phyloP scores from a whole-genome alignment of 768 basidiomycete species.

The Coprinopsis marcescibilis region DNA sequence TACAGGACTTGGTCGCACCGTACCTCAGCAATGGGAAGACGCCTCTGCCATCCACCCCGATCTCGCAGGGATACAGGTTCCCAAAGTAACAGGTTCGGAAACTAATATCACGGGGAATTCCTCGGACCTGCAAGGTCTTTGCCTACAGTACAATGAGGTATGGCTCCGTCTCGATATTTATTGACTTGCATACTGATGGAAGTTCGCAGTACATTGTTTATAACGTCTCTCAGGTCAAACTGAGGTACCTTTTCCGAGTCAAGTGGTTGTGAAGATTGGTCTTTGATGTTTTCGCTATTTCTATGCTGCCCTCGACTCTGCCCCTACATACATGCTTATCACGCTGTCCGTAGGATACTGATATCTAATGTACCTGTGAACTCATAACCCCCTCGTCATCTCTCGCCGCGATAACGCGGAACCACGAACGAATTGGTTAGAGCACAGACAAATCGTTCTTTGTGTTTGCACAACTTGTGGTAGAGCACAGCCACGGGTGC shows the following conservation, averaged over 20 bases:
- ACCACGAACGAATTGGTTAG: too few species aligned
- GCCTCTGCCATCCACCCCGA: background rate
- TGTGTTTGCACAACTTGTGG: too few species aligned
- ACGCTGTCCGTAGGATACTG: too few species aligned
- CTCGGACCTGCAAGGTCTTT: background rate
- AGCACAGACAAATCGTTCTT: too few species aligned
- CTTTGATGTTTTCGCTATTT: background rate
- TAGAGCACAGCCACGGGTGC: too few species aligned
- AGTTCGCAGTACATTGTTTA: conserved; percentile 3
- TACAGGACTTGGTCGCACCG: background rate
- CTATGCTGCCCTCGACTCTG: background rate
- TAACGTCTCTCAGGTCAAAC: conserved; percentile 2
- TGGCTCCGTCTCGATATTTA: background rate
- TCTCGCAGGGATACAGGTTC: background rate
- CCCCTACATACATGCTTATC: background rate
- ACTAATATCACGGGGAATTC: background rate
- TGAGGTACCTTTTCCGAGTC: conserved; percentile 1
- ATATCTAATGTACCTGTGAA: too few species aligned
- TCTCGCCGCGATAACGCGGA: too few species aligned
- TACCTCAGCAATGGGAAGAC: background rate
- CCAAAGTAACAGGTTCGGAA: background rate
- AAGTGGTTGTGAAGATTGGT: background rate
- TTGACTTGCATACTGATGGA: background rate
- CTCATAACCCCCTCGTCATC: too few species aligned
- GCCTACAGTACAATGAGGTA: conserved; percentile 3